phyloP scores from a whole-genome alignment of 2,329 filamentous ascomycete genomes.

The Alternaria postmessia region DNA sequence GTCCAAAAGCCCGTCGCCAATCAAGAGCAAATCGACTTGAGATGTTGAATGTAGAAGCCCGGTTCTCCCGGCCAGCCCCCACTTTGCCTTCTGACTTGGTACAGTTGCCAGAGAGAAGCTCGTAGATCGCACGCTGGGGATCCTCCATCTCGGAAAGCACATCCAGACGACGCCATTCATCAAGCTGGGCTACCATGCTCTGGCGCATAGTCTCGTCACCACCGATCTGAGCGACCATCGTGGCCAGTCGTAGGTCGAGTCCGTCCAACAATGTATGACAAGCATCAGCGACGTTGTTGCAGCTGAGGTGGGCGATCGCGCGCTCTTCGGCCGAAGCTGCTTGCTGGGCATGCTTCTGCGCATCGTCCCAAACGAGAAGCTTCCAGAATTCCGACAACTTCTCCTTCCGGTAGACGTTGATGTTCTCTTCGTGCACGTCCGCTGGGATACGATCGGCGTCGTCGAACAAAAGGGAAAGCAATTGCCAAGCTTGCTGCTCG shows the following conservation, averaged over 20 bases:
- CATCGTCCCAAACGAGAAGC: slow-evolving; percentile 51
- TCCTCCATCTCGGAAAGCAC: slow-evolving; percentile 88
- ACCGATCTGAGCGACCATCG: slow-evolving; percentile 82
- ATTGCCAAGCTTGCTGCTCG: slow-evolving; percentile 82
- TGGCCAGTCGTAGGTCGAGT: slow-evolving; percentile 83
- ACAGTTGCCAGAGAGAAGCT: slow-evolving; percentile 87
- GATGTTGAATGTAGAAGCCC: slow-evolving; percentile 80
- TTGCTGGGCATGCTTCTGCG: slow-evolving; percentile 60
- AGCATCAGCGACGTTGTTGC: slow-evolving; percentile 80
- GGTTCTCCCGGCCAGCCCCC: slow-evolving; percentile 77
- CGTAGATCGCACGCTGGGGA: slow-evolving; percentile 85
- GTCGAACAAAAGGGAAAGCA: slow-evolving; percentile 88
- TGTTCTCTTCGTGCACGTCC: slow-evolving; percentile 55
- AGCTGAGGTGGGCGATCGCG: slow-evolving; percentile 80
- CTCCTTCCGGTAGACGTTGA: slow-evolving; percentile 58
- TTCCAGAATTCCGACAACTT: slow-evolving; percentile 74
- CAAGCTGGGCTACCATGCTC: slow-evolving; percentile 81
- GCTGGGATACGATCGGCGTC: slow-evolving; percentile 49
- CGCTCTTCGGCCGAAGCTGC: slow-evolving; percentile 78
- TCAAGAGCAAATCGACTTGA: slow-evolving; percentile 84
- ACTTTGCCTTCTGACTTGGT: slow-evolving; percentile 81
- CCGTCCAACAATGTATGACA: slow-evolving; percentile 80
- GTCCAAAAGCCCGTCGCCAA: slow-evolving; percentile 92
- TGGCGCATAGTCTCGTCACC: slow-evolving; percentile 73
- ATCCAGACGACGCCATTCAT: slow-evolving; percentile 83